Percentiles rank a stretch among this genome's conserved stretches.
These are phyloP conservation scores for Halophytophthora polymorphica DNA, from an alignment of 352 stramenopile genomes.

Conservation along the genomic window DNA sequence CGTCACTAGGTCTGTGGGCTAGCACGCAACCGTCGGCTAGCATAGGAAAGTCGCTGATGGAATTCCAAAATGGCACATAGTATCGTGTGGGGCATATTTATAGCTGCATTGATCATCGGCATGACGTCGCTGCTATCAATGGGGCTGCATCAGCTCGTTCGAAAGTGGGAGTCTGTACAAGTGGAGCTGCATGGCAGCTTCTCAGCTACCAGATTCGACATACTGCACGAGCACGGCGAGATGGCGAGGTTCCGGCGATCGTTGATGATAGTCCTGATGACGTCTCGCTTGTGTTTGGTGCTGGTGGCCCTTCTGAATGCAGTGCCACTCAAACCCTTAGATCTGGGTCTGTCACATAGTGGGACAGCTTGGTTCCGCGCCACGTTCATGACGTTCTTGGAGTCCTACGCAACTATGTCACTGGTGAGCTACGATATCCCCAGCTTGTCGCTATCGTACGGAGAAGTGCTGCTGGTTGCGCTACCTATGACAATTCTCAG, in stretches of 20 bases:
- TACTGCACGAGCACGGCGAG: slow-evolving; percentile 7
- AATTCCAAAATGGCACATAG: too few relatives aligned
- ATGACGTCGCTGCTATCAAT: slow-evolving; percentile 5
- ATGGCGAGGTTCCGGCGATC: neutral
- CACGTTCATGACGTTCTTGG: slow-evolving; percentile 20
- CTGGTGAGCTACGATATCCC: too few relatives aligned
- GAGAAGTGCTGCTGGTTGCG: too few relatives aligned
- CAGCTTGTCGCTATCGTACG: too few relatives aligned
- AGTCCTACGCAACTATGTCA: too few relatives aligned
- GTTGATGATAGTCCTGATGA: slow-evolving; percentile 10
- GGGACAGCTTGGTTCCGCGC: slow-evolving; percentile 17
- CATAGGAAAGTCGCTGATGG: too few relatives aligned
- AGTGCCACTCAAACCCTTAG: slow-evolving; percentile 29
- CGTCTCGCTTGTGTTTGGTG: slow-evolving; percentile 25
- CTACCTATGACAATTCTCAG: too few relatives aligned
- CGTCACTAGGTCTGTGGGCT: too few relatives aligned
- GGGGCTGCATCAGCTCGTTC: neutral
- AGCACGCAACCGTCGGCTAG: too few relatives aligned
- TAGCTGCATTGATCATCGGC: too few relatives aligned
- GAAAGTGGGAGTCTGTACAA: slow-evolving; percentile 13
- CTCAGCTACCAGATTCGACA: slow-evolving; percentile 20
- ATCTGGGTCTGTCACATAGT: slow-evolving; percentile 26
- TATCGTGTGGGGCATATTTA: too few relatives aligned
- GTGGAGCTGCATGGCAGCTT: slow-evolving; percentile 41
- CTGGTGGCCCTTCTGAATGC: slow-evolving; percentile 23